Percentiles rank a stretch among this genome's conserved stretches.
Evolutionary conservation across 2,329 filamentous ascomycete species (phyloP).

Genomic region (Phoma sp.): DNA sequence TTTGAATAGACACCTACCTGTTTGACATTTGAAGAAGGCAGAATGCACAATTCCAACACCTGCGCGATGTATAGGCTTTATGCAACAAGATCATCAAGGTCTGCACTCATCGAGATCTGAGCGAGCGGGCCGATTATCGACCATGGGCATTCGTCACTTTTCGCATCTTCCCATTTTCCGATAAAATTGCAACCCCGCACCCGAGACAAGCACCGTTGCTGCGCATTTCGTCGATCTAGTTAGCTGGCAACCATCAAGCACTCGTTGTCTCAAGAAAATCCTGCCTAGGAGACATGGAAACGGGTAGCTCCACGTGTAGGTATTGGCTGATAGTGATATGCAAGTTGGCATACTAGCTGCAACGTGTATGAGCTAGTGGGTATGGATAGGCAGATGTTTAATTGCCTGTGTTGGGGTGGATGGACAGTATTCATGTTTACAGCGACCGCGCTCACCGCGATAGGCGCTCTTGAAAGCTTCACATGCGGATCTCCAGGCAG

Average conservation of each 20-base stretch:
- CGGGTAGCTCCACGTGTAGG: background rate
- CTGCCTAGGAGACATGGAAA: background rate
- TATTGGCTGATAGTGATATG: background rate
- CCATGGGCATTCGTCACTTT: background rate
- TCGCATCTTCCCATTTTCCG: conserved; percentile 11
- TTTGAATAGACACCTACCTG: too few species aligned
- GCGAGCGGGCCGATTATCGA: conserved; percentile 5
- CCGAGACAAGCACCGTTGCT: background rate
- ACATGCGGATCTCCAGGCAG: background rate
- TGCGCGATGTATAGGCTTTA: background rate
- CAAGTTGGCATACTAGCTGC: background rate
- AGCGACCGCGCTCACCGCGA: background rate
- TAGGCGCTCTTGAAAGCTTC: background rate
- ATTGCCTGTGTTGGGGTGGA: background rate
- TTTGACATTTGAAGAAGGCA: too few species aligned
- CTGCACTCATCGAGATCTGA: background rate
- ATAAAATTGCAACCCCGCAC: conserved; percentile 9
- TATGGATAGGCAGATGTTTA: background rate
- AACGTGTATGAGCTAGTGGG: background rate
- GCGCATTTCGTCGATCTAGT: conserved; percentile 2
- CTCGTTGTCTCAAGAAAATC: background rate
- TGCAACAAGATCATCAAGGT: too few species aligned
- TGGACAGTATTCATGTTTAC: background rate
- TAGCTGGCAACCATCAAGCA: background rate
- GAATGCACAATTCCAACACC: too few species aligned